Evolutionary conservation across 345 rosid genomes (phyloP), one percentile per base, ranked within the genome.

Genomic region (Corchorus olitorius): DNA sequence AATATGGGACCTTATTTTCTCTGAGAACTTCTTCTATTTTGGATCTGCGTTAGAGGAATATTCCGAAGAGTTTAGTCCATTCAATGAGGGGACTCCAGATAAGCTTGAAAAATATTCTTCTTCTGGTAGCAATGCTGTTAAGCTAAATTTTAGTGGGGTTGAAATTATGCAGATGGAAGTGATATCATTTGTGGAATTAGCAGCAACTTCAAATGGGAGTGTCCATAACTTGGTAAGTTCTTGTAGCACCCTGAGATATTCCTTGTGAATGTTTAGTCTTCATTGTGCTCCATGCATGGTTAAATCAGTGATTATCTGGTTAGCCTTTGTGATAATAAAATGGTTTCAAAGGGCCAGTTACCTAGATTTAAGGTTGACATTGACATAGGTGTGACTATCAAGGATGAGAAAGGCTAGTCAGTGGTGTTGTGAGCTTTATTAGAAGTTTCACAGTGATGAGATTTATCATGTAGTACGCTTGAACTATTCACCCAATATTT

Each of bases 1-100:
- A 22, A 67, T 91, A 53, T 91, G 95, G 95, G 93, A 91, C 70
- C 93, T 91, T 77, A 75, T 91, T 58, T 91, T 91, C 84, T 91
- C 95, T 20, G 93, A 91, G 79, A 84, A 86, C 52, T 85, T 89
- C 77, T 90, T 90, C 86, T 87, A 88, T 82, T 87, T 83, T 73
- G 86, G 78, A 53, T 73, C 82, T 4, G 48, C 81, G 69, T 82
- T 81, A 56, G 89, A 80, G 73, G 87, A 83, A 73, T 70, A 80
- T 59, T 62, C 75, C 70, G 79, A 60, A 79, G 91, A 83, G 61
- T 17, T 60, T 78, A 74, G 65, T 69, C 39, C 34, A 65, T 69
- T 41, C 72, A 1, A 65, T 13, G 82, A 80, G 71, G 81, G 66
- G 34, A 69, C 75, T 59, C 20, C 53, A 14, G 76, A 64, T 77